Conservation (phyloP, 106 monocot species). For the Phalaenopsis equestris region DNA sequence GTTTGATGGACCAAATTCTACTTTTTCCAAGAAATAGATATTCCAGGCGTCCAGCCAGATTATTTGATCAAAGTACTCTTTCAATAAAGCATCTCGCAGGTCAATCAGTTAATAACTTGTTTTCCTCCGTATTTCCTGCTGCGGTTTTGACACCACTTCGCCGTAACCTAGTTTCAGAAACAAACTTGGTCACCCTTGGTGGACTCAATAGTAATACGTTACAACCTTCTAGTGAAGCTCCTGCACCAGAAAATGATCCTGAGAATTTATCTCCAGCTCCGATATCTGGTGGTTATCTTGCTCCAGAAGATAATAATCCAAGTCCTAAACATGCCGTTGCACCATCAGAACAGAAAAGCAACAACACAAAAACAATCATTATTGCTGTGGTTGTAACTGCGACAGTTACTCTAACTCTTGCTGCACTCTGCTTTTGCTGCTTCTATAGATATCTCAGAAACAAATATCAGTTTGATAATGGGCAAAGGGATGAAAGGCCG, state of each 20-base stretch:
- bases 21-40: conserved; percentile 6
- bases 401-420: conserved; percentile 18
- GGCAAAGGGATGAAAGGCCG: conserved; percentile 40
- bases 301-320: background rate
- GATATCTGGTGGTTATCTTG: conserved; percentile 4
- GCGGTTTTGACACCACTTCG: background rate
- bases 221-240: background rate
- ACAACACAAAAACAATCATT: conserved; percentile 16
- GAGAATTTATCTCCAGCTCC: background rate
- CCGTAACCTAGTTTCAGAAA: conserved; percentile 9
- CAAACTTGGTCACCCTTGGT: conserved; percentile 2
- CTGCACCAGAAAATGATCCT: background rate
- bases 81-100: conserved; percentile 26
- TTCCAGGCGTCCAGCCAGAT: conserved; percentile 11
- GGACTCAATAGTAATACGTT: background rate
- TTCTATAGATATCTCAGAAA: conserved; percentile 11
- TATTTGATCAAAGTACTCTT: conserved; percentile 13
- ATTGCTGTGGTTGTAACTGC: conserved; percentile 34
- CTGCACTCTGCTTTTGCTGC: conserved; percentile 27
- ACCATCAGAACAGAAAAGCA: conserved; percentile 6
- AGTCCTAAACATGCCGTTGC: conserved; percentile 4
- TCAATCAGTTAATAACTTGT: conserved; percentile 7
- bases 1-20: conserved; percentile 17
- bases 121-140: background rate
- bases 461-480: conserved; percentile 6